phyloP scores from a whole-genome alignment of 2,329 filamentous ascomycete genomes.

The Rugonectria rugulosa region DNA sequence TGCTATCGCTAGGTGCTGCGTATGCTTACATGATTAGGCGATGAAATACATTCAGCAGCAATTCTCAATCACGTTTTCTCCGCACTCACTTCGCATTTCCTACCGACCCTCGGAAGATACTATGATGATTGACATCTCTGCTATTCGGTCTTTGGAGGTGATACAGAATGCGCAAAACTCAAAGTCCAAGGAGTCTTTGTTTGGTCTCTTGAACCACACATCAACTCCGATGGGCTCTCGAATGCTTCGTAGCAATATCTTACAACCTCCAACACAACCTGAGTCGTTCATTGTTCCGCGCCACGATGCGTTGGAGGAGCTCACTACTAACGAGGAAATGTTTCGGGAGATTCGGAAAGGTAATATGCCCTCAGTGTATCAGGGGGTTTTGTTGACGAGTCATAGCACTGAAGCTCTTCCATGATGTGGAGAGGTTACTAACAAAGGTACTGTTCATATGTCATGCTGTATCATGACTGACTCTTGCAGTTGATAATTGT shows the following conservation, averaged over 20 bases:
- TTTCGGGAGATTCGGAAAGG: conserved; percentile 79
- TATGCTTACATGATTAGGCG: conserved; percentile 58
- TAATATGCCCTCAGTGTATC: conserved; percentile 12
- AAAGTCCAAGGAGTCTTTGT: conserved; percentile 83
- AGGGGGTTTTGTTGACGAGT: background rate
- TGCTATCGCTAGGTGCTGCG: fast-evolving
- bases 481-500: conserved; percentile 74
- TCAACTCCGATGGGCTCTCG: conserved; percentile 88
- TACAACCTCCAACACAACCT: conserved; percentile 83
- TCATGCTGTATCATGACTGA: background rate
- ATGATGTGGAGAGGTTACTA: conserved; percentile 81
- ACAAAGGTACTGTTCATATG: conserved; percentile 65
- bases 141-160: conserved; percentile 85
- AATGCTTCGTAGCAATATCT: conserved; percentile 81
- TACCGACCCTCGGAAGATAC: conserved; percentile 90
- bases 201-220: conserved; percentile 85
- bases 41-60: conserved; percentile 82
- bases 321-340: conserved; percentile 84
- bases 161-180: conserved; percentile 84
- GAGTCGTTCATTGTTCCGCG: conserved; percentile 71
- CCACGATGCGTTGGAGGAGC: conserved; percentile 84
- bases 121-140: conserved; percentile 95
- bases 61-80: conserved; percentile 71
- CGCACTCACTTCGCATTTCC: conserved; percentile 83
- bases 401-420: conserved; percentile 73